Evolutionary conservation across 2,329 filamentous ascomycete species (phyloP), one percentile per base, ranked within the genome.

Genomic region (Niveomyces coronatus): DNA sequence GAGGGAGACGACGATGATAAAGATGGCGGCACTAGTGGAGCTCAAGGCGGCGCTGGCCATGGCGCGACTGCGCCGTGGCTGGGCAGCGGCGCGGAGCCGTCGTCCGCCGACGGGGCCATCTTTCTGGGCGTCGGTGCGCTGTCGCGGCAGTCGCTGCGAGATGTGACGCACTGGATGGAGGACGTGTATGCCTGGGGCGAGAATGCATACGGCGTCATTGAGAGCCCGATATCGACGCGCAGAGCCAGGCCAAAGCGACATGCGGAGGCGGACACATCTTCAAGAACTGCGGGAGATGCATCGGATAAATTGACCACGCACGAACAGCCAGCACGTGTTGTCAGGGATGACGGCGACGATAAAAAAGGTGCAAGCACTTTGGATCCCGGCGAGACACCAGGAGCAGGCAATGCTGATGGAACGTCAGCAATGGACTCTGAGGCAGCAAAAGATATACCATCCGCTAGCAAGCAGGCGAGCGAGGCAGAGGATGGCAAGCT

Each of bases 141-240:
- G 31, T 81, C 82, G 10, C 71, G 77, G 38, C 70, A 70, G 14
- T 89, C 85, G 0, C 53, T 94, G 31, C 70, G 78, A 33, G 77
- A 82, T 49, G 55, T 95, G 18, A 81, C 82, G 1, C 74, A 82
- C 39, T 96, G 89, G 89, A 81, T 91, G 70, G 84, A 93, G 56
- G 82, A 85, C 51, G 70, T 95, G 3, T 94, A 91, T 57, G 79
- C 70, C 20, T 85, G 86, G 67, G 89, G 88, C 3, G 78, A 85
- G 37, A 72, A 83, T 51, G 79, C 89, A 3, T 96, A 94, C 54
- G 89, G 88, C 4, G 74, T 95, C 6, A 74, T 75, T 37, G 82
- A 93, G 24, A 87, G 85, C 47, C 83, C 86, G 11, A 74, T 72
- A 2, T 80, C 83, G 2, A 70, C 71, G 42, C 72, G 82, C 22